Percentiles rank a stretch among this genome's conserved stretches.
phyloP scores from a whole-genome alignment of 768 basidiomycete genomes.

The Strobilomyces echinocephalus region DNA sequence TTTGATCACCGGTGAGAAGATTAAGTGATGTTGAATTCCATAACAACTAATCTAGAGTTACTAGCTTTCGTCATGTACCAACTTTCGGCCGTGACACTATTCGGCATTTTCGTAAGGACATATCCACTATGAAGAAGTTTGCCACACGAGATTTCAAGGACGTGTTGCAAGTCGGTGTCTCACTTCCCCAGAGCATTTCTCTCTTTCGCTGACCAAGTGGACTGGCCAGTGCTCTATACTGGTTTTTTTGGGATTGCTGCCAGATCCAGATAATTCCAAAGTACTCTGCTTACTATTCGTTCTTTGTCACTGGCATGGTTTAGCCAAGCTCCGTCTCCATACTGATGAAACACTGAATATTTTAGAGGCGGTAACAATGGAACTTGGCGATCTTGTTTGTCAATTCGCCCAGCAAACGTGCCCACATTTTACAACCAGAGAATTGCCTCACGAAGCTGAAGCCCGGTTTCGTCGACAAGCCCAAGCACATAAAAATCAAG shows the following conservation, averaged over 20 bases:
- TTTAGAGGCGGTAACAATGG: background rate
- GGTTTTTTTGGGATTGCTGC: background rate
- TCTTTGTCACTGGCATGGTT: background rate
- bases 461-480: background rate
- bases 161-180: background rate
- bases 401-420: background rate
- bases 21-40: too few species aligned
- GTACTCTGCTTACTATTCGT: background rate
- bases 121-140: background rate
- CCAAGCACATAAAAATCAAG: too few species aligned
- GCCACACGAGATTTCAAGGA: background rate
- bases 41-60: too few species aligned
- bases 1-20: background rate
- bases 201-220: background rate
- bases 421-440: background rate
- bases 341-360: background rate
- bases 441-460: background rate
- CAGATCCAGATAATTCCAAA: background rate
- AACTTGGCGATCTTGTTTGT: background rate
- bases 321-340: background rate
- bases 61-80: background rate
- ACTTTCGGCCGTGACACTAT: background rate
- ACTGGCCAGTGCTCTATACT: background rate
- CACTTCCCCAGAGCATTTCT: too few species aligned
- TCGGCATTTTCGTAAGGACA: background rate